Percentiles rank a stretch among this genome's conserved stretches.
These are phyloP conservation scores for Pseudocercospora cruenta DNA, from an alignment of 2,329 filamentous ascomycete genomes.

Conservation along the genomic window DNA sequence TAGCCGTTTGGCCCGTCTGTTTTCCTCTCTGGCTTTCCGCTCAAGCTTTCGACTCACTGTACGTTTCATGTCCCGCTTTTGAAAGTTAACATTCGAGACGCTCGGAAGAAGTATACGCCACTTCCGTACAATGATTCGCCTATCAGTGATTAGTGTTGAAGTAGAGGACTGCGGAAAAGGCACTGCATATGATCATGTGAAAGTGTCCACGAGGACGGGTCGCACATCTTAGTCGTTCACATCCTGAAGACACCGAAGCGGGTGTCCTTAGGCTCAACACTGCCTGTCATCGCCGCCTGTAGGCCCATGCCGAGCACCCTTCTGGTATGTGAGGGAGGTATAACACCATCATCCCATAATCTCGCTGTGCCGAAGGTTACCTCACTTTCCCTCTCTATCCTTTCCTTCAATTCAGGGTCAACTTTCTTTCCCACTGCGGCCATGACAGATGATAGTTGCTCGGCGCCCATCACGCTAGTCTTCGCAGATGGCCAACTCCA, in stretches of 20 bases:
- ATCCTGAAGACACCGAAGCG: conserved; percentile 46
- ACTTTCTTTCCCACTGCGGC: conserved; percentile 83
- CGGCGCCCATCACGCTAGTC: conserved; percentile 92
- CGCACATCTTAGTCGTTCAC: conserved; percentile 28
- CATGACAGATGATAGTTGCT: conserved; percentile 92
- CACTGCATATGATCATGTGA: conserved; percentile 7
- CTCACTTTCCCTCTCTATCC: conserved; percentile 89
- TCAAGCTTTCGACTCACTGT: conserved; percentile 4
- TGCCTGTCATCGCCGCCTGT: conserved; percentile 47
- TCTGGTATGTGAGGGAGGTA: conserved; percentile 54
- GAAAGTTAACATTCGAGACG: conserved; percentile 7
- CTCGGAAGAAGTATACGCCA: conserved; percentile 11
- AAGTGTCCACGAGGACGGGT: neutral
- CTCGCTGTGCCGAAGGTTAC: conserved; percentile 85
- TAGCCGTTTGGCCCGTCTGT: neutral
- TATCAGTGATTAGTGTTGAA: conserved; percentile 3
- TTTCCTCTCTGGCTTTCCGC: neutral
- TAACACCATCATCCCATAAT: conserved; percentile 72
- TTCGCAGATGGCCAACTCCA: conserved; percentile 99
- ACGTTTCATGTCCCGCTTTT: conserved; percentile 4
- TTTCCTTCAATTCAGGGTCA: conserved; percentile 76
- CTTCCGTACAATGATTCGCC: neutral
- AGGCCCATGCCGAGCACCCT: conserved; percentile 54
- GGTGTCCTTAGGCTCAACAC: conserved; percentile 39
- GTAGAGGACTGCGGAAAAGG: neutral